Conservation (phyloP, 2,329 filamentous ascomycete species). For the Fusarium multiceps region DNA sequence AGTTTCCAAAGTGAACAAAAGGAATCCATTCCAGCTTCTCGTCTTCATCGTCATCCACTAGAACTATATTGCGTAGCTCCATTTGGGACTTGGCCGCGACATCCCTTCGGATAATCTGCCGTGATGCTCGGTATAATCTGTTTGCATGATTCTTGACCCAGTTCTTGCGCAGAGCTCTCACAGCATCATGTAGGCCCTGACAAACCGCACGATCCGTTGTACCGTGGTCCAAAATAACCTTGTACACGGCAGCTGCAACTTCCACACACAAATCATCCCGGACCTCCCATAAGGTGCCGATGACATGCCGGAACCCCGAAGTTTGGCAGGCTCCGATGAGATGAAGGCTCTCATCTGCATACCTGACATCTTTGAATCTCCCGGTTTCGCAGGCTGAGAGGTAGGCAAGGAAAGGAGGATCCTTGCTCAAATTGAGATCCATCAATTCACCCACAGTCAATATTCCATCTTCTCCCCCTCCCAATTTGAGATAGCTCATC, state of each 20-base stretch:
- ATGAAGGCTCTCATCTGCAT: neutral
- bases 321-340: neutral
- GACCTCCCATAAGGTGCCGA: neutral
- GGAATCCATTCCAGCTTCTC: neutral
- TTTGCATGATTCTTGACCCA: neutral
- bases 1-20: neutral
- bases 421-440: neutral
- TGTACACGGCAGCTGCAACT: neutral
- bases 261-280: neutral
- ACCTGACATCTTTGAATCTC: neutral
- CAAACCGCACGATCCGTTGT: neutral
- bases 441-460: neutral
- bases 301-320: neutral
- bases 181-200: neutral
- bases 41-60: neutral
- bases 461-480: rapidly evolving
- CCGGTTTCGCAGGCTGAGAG: neutral
- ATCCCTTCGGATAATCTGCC: neutral
- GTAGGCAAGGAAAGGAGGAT: neutral
- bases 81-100: neutral
- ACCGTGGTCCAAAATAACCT: neutral
- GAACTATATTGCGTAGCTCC: neutral
- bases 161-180: neutral
- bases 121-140: neutral
- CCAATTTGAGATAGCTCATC: neutral